Base-by-base conservation (phyloP, 805 yeast species). In the Wickerhamiella sergipiensis region DNA sequence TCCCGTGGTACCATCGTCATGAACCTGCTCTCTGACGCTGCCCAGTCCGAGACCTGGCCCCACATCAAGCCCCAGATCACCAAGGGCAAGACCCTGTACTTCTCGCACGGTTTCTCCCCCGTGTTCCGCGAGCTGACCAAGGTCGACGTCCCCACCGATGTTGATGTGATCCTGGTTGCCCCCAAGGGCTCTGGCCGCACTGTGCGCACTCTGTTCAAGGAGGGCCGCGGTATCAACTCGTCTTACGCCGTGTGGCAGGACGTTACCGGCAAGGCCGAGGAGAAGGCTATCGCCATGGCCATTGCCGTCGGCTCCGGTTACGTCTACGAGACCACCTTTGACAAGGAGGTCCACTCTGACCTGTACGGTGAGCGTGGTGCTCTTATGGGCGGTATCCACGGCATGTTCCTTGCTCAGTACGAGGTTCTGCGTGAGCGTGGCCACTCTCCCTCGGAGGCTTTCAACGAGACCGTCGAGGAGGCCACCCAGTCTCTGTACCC, bases 101-200 rank as follows among this genome's bases (percentile, higher is more conserved):
- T 92, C 79, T 85, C 98, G 59, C 98, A 92, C 78, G 98, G 98
- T 69, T 92, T 92, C 86, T 89, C 97, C 52, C 97, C 97, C 68
- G 97, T 92, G 56, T 92, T 92, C 90, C 87, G 88, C 77, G 88
- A 88, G 65, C 83, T 90, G 74, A 92, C 98, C 70, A 77, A 89
- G 67, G 98, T 92, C 65, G 96, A 81, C 65, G 83, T 95, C 66
- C 98, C 98, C 76, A 74, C 75, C 61, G 85, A 90, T 75, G 79
- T 92, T 61, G 98, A 92, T 68, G 97, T 89, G 62, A 92, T 92
- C 76, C 79, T 92, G 69, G 98, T 90, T 68, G 98, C 98, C 73
- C 98, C 98, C 77, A 92, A 92, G 85, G 98, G 98, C 71, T 90
- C 97, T 58, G 98, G 98, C 77, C 88, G 98, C 80, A 92, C 98